These are phyloP conservation scores for Ampelomyces quisqualis DNA, from an alignment of 2,329 filamentous ascomycete genomes.

Conservation along the genomic window DNA sequence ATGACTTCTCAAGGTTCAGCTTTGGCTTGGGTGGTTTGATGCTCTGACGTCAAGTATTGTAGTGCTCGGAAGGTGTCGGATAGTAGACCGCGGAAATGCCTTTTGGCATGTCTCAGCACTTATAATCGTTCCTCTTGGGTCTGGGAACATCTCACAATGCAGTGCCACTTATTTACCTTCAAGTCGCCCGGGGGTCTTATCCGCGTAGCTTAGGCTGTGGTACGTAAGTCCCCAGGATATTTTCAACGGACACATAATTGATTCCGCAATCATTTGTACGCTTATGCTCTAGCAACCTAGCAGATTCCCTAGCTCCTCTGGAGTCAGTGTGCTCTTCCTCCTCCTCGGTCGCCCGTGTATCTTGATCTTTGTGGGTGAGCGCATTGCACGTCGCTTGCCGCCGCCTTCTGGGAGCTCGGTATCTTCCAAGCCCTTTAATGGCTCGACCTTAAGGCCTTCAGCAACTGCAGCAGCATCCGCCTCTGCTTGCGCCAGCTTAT, in stretches of 20 bases:
- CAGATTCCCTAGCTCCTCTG: conserved; percentile 66
- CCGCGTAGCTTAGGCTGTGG: too few species aligned
- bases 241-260: too few species aligned
- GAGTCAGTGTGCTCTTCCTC: conserved; percentile 72
- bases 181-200: too few species aligned
- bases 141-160: background rate
- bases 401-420: conserved; percentile 24
- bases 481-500: conserved; percentile 48
- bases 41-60: conserved; percentile 4
- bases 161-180: too few species aligned
- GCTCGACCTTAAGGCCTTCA: conserved; percentile 16
- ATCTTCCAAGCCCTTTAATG: conserved; percentile 12
- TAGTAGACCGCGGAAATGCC: background rate
- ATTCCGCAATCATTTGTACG: too few species aligned
- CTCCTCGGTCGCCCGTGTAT: conserved; percentile 60
- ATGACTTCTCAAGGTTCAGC: too few species aligned
- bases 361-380: conserved; percentile 48
- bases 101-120: background rate
- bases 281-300: conserved; percentile 36
- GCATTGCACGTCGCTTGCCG: conserved; percentile 26
- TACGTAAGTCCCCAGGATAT: too few species aligned
- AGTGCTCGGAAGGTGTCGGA: conserved; percentile 1
- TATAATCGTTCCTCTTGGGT: background rate
- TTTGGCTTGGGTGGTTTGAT: conserved; percentile 1
- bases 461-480: conserved; percentile 47